phyloP scores from a whole-genome alignment of 73 alveolate genomes.

The Symbiodinium natans region DNA sequence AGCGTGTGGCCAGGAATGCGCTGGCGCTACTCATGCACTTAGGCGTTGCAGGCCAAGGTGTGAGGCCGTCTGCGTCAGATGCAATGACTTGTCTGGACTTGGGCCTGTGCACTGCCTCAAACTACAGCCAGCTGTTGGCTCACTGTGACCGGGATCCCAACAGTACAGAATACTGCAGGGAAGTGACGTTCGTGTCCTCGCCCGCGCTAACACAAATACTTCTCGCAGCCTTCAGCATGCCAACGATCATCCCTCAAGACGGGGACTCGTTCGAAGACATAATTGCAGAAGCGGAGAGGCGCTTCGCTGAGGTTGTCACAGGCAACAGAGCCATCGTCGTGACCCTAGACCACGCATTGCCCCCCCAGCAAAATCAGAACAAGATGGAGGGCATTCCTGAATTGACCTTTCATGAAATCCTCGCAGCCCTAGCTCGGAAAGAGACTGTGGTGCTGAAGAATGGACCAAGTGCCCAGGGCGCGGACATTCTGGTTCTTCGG shows the following conservation, averaged over 20 bases:
- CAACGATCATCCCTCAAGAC: not conserved
- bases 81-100: not conserved
- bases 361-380: not conserved
- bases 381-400: not conserved
- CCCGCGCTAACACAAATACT: not conserved
- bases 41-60: not conserved
- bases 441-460: constrained; percentile 1
- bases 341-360: not conserved
- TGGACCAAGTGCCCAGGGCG: constrained; percentile 10
- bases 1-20: not conserved
- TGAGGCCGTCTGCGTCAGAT: not conserved
- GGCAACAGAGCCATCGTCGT: not conserved
- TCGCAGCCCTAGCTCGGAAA: not conserved
- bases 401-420: not conserved
- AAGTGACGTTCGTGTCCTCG: not conserved
- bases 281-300: not conserved
- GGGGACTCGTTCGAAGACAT: not conserved
- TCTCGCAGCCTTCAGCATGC: not conserved
- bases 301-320: not conserved
- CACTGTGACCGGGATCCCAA: not conserved
- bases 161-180: not conserved
- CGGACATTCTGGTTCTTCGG: not conserved
- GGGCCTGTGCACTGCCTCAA: not conserved
- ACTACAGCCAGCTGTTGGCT: not conserved
- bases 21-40: not conserved